A percentile compares a stretch with the other conserved stretches of the same genome.
Evolutionary conservation across 2,329 filamentous ascomycete species (phyloP).

Genomic region (Ophioceras dolichostomum): DNA sequence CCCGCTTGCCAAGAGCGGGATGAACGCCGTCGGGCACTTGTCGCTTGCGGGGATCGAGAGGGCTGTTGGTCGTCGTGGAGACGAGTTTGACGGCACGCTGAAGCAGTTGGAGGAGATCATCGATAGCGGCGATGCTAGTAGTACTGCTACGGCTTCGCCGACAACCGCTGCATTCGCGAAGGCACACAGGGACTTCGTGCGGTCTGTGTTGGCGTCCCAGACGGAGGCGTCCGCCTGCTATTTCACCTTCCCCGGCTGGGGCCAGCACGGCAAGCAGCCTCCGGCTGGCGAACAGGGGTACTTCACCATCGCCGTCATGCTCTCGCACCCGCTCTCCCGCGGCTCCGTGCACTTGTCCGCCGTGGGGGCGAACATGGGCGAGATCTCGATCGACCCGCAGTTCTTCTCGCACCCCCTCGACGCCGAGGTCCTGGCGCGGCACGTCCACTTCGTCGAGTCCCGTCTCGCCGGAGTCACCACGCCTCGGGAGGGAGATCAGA

Average conservation of each 20-base stretch:
- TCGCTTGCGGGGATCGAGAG: not conserved
- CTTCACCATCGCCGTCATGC: conserved; percentile 42
- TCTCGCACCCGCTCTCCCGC: conserved; percentile 48
- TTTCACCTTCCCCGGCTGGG: not conserved
- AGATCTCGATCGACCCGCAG: conserved; percentile 37
- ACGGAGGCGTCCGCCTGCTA: conserved; percentile 9
- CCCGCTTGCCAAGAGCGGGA: conserved; percentile 1
- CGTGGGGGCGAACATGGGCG: conserved; percentile 24
- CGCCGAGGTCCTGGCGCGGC: conserved; percentile 34
- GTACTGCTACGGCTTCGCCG: no score
- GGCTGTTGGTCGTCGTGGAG: no score
- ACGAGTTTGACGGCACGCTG: no score
- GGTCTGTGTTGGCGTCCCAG: not conserved
- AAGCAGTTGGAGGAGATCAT: no score
- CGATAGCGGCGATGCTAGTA: no score
- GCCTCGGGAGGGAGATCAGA: no score
- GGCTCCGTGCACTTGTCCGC: conserved; percentile 45
- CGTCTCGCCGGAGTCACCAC: conserved; percentile 3
- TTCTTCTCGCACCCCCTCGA: conserved; percentile 45
- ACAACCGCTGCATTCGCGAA: not conserved
- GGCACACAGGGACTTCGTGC: not conserved
- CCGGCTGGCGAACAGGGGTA: conserved; percentile 26
- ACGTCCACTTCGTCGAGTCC: conserved; percentile 27
- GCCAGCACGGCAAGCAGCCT: not conserved
- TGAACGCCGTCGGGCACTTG: not conserved